Evolutionary conservation across 768 basidiomycete genomes (phyloP).

Genomic region (Sarcodon sp.): DNA sequence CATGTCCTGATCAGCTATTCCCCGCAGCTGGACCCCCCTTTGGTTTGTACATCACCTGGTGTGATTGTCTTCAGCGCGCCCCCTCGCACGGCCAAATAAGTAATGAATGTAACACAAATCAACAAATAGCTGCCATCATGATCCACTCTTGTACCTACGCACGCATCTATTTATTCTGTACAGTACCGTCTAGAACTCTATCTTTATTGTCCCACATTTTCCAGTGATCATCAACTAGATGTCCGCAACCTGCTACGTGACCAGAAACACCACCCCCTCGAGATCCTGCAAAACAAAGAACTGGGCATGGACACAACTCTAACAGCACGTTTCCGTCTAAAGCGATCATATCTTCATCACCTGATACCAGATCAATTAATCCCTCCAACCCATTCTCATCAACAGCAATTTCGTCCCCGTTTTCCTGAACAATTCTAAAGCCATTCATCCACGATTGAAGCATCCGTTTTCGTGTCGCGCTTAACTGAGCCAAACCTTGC

Average conservation of each 20-base stretch:
- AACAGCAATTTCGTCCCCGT: conserved; percentile 8
- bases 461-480: conserved; percentile 32
- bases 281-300: conserved; percentile 27
- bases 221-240: conserved; percentile 11
- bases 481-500: conserved; percentile 41
- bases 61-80: too few relatives aligned
- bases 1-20: too few relatives aligned
- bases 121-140: too few relatives aligned
- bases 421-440: conserved; percentile 22
- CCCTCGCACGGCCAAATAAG: too few relatives aligned
- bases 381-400: conserved; percentile 14
- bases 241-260: conserved; percentile 26
- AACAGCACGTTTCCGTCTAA: background rate
- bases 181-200: too few relatives aligned
- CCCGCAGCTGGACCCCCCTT: too few relatives aligned
- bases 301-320: conserved; percentile 11
- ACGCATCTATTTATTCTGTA: too few relatives aligned
- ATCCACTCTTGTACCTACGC: too few relatives aligned
- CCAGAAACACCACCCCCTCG: conserved; percentile 4
- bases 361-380: conserved; percentile 15
- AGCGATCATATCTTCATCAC: conserved; percentile 15
- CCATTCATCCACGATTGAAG: conserved; percentile 34
- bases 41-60: too few relatives aligned
- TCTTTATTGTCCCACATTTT: too few relatives aligned
- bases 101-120: too few relatives aligned